Base-by-base conservation (phyloP, 805 yeast species). In the Maudiozyma bulderi region DNA sequence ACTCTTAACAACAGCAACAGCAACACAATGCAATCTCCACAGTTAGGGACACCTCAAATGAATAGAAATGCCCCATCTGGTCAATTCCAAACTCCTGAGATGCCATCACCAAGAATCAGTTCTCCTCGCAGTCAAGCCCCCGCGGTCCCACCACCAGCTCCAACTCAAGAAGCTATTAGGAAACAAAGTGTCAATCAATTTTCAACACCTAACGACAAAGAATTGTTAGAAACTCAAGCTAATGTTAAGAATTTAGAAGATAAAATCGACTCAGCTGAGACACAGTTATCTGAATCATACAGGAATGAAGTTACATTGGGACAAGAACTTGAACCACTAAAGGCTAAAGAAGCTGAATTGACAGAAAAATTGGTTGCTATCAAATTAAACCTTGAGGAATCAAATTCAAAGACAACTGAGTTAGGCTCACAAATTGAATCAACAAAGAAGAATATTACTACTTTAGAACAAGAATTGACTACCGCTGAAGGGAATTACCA, bases 401-500 rank as follows among this genome's bases (percentile, higher is more conserved):
- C 46, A 5, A 42, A 7, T 42, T 30, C 43, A 3, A 31, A 20
- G 3, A 43, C 30, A 29, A 35, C 28, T 26, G 47, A 43, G 10
- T 15, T 50, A 20, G 50, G 42, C n/a, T 6, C 28, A 6, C 33
- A 44, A 8, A 52, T 52, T 29, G 10, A 44, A 5, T 41, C 40
- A 7, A 33, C 51, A 3, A 45, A 37, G 15, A 47, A 47, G n/a
- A 32, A 13, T 26, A 48, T 46, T n/a, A 86, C 81, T 50, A 74
- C 78, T 37, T 69, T 89, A 54, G 72, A 83, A 54, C 79, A 86
- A 47, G 88, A 87, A 57, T 72, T 86, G 0, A 78, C 88, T 0
- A 74, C 85, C 39, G 77, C 86, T 1, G 95, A 89, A 64, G 95
- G 95, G 11, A 84, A 78, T 56, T 76, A 77, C 57, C 84, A 86